Base-by-base conservation (phyloP, 2,329 filamentous ascomycete genomes). In the Sporothrix brunneoviolacea region DNA sequence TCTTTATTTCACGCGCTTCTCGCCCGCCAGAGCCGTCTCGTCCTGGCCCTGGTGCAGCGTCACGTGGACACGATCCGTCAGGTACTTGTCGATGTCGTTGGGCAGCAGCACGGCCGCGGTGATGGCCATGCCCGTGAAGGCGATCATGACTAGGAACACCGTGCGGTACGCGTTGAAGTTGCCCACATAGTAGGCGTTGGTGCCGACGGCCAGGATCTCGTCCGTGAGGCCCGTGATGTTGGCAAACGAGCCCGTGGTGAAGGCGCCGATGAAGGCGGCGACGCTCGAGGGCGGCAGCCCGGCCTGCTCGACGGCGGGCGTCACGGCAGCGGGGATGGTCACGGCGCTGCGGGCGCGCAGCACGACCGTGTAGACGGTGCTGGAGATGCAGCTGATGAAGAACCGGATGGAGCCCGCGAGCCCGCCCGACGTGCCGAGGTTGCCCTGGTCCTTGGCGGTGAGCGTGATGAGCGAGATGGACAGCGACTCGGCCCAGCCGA, bases 401-500 rank as follows among this genome's bases (percentile, higher is more conserved):
- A 65, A 66, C 8, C 66, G 62, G 48, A 69, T 66, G 16, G 61
- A 65, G 7, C 66, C 66, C 3, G 64, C 64, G 16, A 67, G 53
- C n/a, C 66, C 66, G 18, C 60, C 59, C 2, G 64, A 63, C 16
- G 60, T 64, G 8, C 66, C 66, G n/a, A 69, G 58, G 44, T 66
- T 63, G 19, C 50, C 56, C 59, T 69, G 65, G 35, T 68, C 63
- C 40, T 62, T 62, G 13, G 62, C 64, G 1, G 60, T 59, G 7
- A 68, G 58, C 2, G 64, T 67, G 16, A 64, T 61, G 38, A 65
- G 64, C 15, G 62, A 63, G 53, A 69, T 65, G 37, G 62, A 60
- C 18, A 65, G 55, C n/a, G 60, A 62, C 53, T 68, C 66, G 30
- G 60, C 58, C 62, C 65, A 68, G 28, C 67, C 66, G 49, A 68